These are phyloP conservation scores for Reutealis trisperma DNA, from an alignment of 345 rosid species.

Conservation along the genomic window DNA sequence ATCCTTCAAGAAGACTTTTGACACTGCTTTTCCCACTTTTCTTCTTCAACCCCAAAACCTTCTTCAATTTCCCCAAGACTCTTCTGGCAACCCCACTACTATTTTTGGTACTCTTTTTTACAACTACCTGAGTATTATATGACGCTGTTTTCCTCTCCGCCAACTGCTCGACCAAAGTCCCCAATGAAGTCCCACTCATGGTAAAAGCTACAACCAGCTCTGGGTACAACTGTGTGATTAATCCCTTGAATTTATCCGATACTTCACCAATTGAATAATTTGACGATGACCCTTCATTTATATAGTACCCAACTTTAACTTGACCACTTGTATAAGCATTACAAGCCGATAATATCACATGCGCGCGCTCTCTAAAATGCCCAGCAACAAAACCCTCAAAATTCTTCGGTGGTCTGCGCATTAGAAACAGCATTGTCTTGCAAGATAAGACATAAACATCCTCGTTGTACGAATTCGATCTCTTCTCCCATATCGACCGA, in stretches of 20 bases:
- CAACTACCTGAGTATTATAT: not conserved
- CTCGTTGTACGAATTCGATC: conserved; percentile 38
- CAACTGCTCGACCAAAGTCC: conserved; percentile 19
- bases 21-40: not conserved
- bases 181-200: conserved; percentile 35
- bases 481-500: conserved; percentile 26
- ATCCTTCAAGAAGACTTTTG: not conserved
- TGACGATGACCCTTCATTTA: conserved; percentile 6
- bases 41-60: conserved; percentile 40
- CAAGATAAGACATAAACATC: conserved; percentile 43
- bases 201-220: conserved; percentile 24
- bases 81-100: conserved; percentile 20
- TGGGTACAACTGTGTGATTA: conserved; percentile 35
- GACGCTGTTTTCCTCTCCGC: conserved; percentile 14
- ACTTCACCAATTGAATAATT: not conserved
- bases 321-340: conserved; percentile 34
- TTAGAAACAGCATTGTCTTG: conserved; percentile 32
- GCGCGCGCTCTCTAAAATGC: conserved; percentile 45
- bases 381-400: conserved; percentile 39
- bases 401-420: conserved; percentile 42
- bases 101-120: not conserved
- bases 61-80: conserved; percentile 32
- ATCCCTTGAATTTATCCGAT: conserved; percentile 32
- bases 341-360: conserved; percentile 39
- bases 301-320: conserved; percentile 39